Base-by-base conservation (phyloP, 495 filamentous ascomycete genomes). In the Neurospora discreta region DNA sequence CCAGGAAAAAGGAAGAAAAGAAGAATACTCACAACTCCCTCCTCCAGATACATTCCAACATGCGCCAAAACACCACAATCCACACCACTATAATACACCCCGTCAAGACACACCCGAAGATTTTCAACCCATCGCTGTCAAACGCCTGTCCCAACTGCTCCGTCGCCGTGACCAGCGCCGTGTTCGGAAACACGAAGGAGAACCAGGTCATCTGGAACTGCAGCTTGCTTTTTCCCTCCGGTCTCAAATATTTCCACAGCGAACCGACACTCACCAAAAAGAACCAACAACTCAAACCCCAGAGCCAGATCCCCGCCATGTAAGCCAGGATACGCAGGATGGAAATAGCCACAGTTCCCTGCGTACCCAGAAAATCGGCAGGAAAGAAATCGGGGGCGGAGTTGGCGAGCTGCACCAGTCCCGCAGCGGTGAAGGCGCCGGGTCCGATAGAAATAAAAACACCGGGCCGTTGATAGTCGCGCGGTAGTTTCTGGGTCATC, bases 401-500 rank as follows among this genome's bases (percentile, higher is more conserved):
- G 26, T 75, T 81, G 30, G 84, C 85, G 4, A 87, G 81, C 2
- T 80, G 75, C 30, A 85, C 84, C 60, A 95, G 75, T 0, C 89
- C 92, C 0, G 91, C 85, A 5, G 91, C 90, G 0, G 93, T 96
- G 78, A 97, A 97, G 5, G 87, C 92, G 60, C 85, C 87, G 0
- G 92, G 92, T 6, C 93, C 93, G 43, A 97, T 91, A 3, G 87
- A 90, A 67, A 95, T 92, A 74, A 95, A 95, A 74, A 95, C 93
- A 68, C 91, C 92, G 0, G 93, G 93, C 16, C 93, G 86, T 43
- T 91, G 85, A 68, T 84, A 88, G 77, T 93, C 92, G 72, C 87
- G 86, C 5, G 93, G 93, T 0, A 96, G 85, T 79, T 96, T 97
- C 75, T 95, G 92, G 1, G 93, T 95, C 93, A 97, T 97, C 52